A percentile compares a stretch with the other conserved stretches of the same genome.
Conservation (phyloP, 352 stramenopile species). For the Phytophthora uliginosa region DNA sequence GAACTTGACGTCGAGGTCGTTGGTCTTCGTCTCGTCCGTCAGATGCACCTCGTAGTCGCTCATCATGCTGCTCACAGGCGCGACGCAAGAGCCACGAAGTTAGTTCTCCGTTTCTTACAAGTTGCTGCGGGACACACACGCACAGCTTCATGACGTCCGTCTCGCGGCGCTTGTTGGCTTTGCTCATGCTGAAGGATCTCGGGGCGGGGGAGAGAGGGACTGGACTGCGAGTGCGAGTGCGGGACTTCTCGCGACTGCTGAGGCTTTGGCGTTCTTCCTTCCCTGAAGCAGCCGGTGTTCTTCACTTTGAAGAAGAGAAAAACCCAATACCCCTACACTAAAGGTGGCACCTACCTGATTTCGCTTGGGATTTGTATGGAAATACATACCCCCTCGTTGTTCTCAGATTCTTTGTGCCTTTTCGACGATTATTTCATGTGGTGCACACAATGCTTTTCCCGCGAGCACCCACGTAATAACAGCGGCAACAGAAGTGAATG, state of each 20-base stretch:
- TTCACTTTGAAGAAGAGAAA: constrained; percentile 39
- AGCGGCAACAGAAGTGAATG: neutral
- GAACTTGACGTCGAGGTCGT: constrained; percentile 90
- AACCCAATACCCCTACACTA: constrained; percentile 35
- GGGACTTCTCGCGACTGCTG: constrained; percentile 23
- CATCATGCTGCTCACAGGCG: constrained; percentile 80
- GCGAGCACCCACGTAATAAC: neutral
- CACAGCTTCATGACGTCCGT: constrained; percentile 94
- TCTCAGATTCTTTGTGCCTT: constrained; percentile 35
- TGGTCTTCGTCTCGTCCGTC: constrained; percentile 85
- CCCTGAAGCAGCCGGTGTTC: constrained; percentile 12
- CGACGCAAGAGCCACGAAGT: neutral
- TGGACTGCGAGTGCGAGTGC: neutral
- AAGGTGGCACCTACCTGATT: constrained; percentile 31
- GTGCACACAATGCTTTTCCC: constrained; percentile 11
- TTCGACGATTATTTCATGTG: constrained; percentile 35
- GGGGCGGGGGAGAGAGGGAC: neutral
- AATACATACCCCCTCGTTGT: neutral
- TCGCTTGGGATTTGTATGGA: constrained; percentile 44
- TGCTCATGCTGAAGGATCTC: constrained; percentile 53
- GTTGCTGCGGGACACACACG: constrained; percentile 15
- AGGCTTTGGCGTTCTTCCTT: constrained; percentile 18
- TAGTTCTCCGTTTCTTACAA: neutral
- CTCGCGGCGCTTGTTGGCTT: constrained; percentile 87
- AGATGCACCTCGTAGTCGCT: constrained; percentile 91